Evolutionary conservation across 2,329 filamentous ascomycete genomes (phyloP).

Genomic region (Aspergillus sp.): DNA sequence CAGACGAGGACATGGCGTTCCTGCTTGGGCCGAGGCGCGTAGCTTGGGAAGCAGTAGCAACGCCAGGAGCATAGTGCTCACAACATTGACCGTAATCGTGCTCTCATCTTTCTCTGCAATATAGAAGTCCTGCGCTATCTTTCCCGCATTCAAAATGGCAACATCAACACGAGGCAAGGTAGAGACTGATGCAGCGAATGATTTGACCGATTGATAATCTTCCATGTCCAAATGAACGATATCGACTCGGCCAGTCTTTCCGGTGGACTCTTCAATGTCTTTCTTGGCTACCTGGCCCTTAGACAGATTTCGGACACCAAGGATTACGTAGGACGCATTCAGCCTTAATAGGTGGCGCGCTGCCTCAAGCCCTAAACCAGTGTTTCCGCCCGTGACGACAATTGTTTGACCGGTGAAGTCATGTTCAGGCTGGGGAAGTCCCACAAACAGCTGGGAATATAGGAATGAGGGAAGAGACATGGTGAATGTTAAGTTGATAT

Average conservation of each 20-base stretch:
- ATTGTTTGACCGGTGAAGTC: not conserved
- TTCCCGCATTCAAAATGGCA: not conserved
- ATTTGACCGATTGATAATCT: not conserved
- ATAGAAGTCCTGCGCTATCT: not conserved
- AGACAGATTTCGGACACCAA: not conserved
- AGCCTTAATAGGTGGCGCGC: not conserved
- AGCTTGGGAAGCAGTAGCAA: not conserved
- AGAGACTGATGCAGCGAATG: not conserved
- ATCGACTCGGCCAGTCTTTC: not conserved
- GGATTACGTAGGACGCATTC: not conserved
- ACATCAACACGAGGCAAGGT: not conserved
- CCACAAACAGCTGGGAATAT: not conserved
- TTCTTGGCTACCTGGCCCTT: not conserved
- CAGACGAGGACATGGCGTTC: not conserved
- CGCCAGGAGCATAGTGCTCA: not conserved
- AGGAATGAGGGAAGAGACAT: not conserved
- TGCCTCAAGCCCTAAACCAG: not conserved
- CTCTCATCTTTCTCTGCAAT: not conserved
- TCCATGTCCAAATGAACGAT: not conserved
- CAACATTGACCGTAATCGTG: not conserved
- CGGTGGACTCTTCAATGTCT: not conserved
- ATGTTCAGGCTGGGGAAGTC: not conserved
- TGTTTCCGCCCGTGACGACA: not conserved
- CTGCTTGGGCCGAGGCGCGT: not conserved
- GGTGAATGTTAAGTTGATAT: not conserved